A percentile compares a stretch with the other conserved stretches of the same genome.
Evolutionary conservation across 768 basidiomycete species (phyloP).

Genomic region (Leccinellum luteum): DNA sequence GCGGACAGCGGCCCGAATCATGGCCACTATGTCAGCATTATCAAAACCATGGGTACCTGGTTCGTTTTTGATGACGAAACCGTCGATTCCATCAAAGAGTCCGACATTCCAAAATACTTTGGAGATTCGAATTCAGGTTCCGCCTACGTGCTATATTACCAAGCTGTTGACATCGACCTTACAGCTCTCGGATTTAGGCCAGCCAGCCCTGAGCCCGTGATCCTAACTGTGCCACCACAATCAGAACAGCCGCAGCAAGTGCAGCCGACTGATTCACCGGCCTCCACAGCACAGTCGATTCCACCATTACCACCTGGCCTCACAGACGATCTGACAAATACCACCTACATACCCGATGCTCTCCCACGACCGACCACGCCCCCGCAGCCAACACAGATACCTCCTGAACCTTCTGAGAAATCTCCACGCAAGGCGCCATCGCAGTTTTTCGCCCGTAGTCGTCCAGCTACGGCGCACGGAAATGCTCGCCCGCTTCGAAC

Average conservation of each 20-base stretch:
- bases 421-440: constrained; percentile 26
- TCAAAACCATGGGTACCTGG: constrained; percentile 84
- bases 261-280: constrained; percentile 27
- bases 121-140: constrained; percentile 86
- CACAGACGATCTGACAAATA: constrained; percentile 21
- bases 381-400: constrained; percentile 17
- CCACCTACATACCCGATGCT: constrained; percentile 15
- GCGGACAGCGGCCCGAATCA: constrained; percentile 87
- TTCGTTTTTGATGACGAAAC: constrained; percentile 94
- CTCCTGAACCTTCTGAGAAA: constrained; percentile 10
- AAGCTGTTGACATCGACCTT: constrained; percentile 84
- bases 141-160: constrained; percentile 97
- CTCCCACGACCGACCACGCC: constrained; percentile 21
- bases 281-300: constrained; percentile 18
- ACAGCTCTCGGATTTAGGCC: constrained; percentile 63
- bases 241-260: constrained; percentile 11
- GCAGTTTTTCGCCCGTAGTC: constrained; percentile 13
- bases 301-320: constrained; percentile 40
- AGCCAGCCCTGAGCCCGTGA: constrained; percentile 21
- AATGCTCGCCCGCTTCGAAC: constrained; percentile 23
- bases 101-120: constrained; percentile 90
- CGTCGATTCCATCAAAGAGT: constrained; percentile 83
- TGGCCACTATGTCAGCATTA: constrained; percentile 95
- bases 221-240: constrained; percentile 13
- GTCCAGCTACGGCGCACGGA: constrained; percentile 10